These are phyloP conservation scores for Pleurotus ostreatus DNA, from an alignment of 768 basidiomycete genomes.

Conservation along the genomic window DNA sequence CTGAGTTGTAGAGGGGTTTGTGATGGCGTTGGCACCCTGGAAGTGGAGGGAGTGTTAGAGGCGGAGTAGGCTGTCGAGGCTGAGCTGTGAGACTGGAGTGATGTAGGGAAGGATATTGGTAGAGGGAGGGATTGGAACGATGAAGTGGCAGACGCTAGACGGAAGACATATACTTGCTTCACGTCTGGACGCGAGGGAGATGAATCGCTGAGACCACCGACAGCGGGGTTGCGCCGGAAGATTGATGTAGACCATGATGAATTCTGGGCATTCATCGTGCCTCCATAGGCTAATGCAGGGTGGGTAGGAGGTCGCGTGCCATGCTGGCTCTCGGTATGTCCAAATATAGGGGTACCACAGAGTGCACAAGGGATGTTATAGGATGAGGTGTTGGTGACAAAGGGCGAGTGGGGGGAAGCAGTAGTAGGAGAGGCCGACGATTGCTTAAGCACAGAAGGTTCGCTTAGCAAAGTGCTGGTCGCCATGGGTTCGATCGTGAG, in stretches of 20 bases:
- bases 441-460: constrained; percentile 27
- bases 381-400: constrained; percentile 35
- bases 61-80: constrained; percentile 17
- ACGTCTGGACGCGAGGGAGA: constrained; percentile 28
- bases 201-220: constrained; percentile 24
- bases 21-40: constrained; percentile 8
- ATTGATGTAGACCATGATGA: constrained; percentile 53
- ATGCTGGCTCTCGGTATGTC: constrained; percentile 21
- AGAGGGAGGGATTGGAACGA: constrained; percentile 23
- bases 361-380: constrained; percentile 69
- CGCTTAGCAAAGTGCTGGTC: constrained; percentile 53
- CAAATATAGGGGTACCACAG: constrained; percentile 62
- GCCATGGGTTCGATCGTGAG: constrained; percentile 86
- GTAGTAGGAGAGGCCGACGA: constrained; percentile 20
- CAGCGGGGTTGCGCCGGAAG: constrained; percentile 50
- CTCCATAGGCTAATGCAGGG: constrained; percentile 26
- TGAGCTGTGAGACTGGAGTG: constrained; percentile 13
- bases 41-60: constrained; percentile 24
- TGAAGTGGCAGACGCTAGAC: constrained; percentile 38
- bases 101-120: constrained; percentile 26
- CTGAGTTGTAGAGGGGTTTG: constrained; percentile 12
- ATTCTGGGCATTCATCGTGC: constrained; percentile 13
- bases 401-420: constrained; percentile 39
- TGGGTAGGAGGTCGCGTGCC: constrained; percentile 27
- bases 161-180: constrained; percentile 65